These are phyloP conservation scores for Diaporthe caulivora DNA, from an alignment of 2,329 filamentous ascomycete genomes.

Conservation along the genomic window DNA sequence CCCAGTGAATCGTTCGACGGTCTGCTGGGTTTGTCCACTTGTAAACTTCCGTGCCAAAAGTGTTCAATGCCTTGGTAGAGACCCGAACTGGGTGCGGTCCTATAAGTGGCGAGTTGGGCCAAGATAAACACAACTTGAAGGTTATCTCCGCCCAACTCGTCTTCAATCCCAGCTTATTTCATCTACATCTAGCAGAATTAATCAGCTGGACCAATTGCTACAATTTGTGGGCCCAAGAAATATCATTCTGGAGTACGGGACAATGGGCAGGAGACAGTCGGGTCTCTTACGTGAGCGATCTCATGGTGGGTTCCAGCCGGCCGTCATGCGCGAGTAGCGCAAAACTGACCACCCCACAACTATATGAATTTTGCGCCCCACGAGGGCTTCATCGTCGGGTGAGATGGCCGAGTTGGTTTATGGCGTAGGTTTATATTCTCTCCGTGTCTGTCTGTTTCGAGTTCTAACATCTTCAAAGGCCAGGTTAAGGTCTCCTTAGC, in stretches of 20 bases:
- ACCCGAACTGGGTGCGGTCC: not conserved
- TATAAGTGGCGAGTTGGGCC: not conserved
- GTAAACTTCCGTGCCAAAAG: not conserved
- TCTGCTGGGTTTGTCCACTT: not conserved
- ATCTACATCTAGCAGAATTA: too few species aligned
- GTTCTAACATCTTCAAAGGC: not conserved
- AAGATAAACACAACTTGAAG: too few species aligned
- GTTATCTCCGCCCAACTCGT: too few species aligned
- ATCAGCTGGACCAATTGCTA: too few species aligned
- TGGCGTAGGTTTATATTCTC: conserved; percentile 3
- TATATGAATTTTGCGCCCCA: not conserved
- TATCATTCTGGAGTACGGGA: not conserved
- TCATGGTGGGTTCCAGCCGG: not conserved
- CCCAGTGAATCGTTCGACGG: not conserved
- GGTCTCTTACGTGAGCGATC: not conserved
- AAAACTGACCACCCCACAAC: not conserved
- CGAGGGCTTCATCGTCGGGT: conserved; percentile 4
- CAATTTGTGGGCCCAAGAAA: not conserved
- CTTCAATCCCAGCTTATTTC: not conserved
- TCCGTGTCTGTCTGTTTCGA: not conserved
- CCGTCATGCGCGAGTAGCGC: not conserved
- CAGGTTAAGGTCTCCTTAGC: conserved; percentile 33
- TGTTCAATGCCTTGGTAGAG: not conserved
- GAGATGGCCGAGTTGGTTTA: conserved; percentile 34
- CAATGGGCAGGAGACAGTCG: not conserved